phyloP scores from a whole-genome alignment of 495 filamentous ascomycete species.

The Trichoderma parareesei region DNA sequence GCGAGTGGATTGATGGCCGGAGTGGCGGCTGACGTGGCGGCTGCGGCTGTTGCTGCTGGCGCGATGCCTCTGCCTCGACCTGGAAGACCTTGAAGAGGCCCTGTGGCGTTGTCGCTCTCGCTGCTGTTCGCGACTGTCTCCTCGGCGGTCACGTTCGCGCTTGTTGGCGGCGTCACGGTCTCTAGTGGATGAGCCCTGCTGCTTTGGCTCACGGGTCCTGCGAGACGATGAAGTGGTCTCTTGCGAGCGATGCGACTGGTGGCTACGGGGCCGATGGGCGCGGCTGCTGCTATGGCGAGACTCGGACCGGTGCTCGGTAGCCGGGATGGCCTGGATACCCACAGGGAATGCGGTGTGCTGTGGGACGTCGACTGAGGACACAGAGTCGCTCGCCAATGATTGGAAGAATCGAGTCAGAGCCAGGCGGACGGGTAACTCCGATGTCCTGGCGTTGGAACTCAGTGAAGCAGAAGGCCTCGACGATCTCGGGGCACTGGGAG shows the following conservation, averaged over 20 bases:
- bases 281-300: background rate
- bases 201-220: background rate
- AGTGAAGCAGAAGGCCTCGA: background rate
- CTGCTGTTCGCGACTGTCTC: background rate
- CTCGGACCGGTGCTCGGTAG: background rate
- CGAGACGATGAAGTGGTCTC: background rate
- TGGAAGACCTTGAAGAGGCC: background rate
- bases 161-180: background rate
- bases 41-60: background rate
- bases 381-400: background rate
- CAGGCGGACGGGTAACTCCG: background rate
- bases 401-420: slow-evolving; percentile 1
- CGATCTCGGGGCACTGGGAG: background rate
- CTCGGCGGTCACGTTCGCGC: background rate
- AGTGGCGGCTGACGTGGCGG: background rate
- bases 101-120: background rate
- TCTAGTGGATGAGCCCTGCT: background rate
- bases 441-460: background rate
- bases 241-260: slow-evolving; percentile 1
- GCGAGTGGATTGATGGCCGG: background rate
- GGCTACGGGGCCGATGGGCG: background rate
- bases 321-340: background rate
- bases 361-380: background rate
- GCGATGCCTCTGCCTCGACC: slow-evolving; percentile 5
- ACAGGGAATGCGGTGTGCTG: slow-evolving; percentile 2